Evolutionary conservation across 2,329 filamentous ascomycete genomes (phyloP), one percentile per base, ranked within the genome.

Genomic region (Teratosphaeria zuluensis): DNA sequence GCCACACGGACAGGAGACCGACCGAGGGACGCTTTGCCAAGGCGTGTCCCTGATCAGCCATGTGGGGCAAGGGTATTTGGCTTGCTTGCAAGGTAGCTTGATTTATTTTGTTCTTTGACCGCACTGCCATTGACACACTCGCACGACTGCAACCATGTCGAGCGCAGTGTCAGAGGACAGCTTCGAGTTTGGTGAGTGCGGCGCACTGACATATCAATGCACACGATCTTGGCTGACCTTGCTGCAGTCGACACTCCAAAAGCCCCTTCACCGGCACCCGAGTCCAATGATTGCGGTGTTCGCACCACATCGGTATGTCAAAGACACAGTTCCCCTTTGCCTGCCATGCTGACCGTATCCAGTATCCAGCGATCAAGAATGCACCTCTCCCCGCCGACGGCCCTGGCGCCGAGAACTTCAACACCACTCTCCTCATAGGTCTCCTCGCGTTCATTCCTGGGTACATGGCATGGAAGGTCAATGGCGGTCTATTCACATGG

Each of bases 291-390:
- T 64, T 85, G 79, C 69, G 84, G 84, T 68, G 84, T 87, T 57
- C 76, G 79, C 65, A 84, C 81, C 48, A 86, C 84, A 56, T 76
- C 79, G 65, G 84, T 86, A 76, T 66, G 81, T 72, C 16, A 30
- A 30, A 30, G n/a, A 21, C 16, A 14, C 19, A 3, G 7, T 1
- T 24, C 38, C 14, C 28, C 35, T 56, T 38, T 33, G 51, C 16
- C 55, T 51, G 12, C 30, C 48, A 28, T 21, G 11, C 31, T 57
- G 32, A 62, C 60, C 51, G 46, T 52, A 16, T 30, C 8, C 70
- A 95, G 92, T 92, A 85, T 70, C 87, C 90, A 33, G 78, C 90
- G 62, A 97, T 97, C 78, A 89, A 95, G 73, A 97, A 97, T 84
- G 89, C 86, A 54, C 91, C 94, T 64, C 84, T 97, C 51, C 94